These are phyloP conservation scores for Chaetomiaceae sp. DNA, from an alignment of 2,329 filamentous ascomycete species.

Conservation along the genomic window DNA sequence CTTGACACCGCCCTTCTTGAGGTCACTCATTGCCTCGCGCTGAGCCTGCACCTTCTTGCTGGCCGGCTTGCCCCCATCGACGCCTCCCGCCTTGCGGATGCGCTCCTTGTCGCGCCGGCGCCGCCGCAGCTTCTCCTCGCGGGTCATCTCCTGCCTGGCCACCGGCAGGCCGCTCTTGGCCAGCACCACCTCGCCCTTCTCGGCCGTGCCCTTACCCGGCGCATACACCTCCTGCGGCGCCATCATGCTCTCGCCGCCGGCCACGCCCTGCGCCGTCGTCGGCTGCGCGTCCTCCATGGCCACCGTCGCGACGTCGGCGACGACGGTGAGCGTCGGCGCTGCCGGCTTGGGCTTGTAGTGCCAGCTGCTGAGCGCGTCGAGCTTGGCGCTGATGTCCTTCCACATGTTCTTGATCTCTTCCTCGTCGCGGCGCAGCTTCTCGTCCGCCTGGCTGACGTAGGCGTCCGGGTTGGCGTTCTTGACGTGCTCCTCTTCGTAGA, in stretches of 20 bases:
- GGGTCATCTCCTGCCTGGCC: constrained; percentile 76
- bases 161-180: constrained; percentile 72
- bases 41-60: constrained; percentile 55
- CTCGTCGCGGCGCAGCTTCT: constrained; percentile 76
- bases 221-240: constrained; percentile 93
- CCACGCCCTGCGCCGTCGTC: constrained; percentile 68
- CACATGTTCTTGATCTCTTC: constrained; percentile 76
- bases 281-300: constrained; percentile 94
- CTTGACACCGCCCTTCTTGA: constrained; percentile 70
- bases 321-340: constrained; percentile 74
- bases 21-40: constrained; percentile 41
- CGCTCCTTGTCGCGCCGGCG: constrained; percentile 81
- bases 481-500: constrained; percentile 91
- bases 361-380: constrained; percentile 88
- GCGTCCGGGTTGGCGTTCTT: constrained; percentile 68
- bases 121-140: constrained; percentile 74
- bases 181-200: constrained; percentile 66
- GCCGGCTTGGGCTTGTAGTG: constrained; percentile 89
- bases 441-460: constrained; percentile 74
- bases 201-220: constrained; percentile 59
- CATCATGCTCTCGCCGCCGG: constrained; percentile 64
- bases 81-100: constrained; percentile 52
- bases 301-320: constrained; percentile 85
- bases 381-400: constrained; percentile 69
- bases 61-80: constrained; percentile 40